Evolutionary conservation across 495 filamentous ascomycete species (phyloP).

Genomic region (Sordaria brevicollis): DNA sequence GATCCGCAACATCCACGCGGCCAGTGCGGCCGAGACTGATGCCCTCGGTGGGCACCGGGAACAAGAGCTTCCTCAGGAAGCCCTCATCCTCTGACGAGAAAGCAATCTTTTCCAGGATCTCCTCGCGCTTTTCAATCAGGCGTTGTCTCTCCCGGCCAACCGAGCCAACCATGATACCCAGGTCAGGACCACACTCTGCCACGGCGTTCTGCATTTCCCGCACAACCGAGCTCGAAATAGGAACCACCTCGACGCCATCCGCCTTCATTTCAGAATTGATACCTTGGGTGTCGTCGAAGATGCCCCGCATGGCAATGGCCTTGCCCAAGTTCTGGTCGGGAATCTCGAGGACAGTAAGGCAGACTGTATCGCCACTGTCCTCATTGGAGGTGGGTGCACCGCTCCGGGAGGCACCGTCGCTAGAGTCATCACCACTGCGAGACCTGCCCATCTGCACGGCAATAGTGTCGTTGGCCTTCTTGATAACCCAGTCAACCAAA

Average conservation of each 20-base stretch:
- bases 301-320: slow-evolving; percentile 71
- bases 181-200: slow-evolving; percentile 65
- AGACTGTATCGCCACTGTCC: slow-evolving; percentile 71
- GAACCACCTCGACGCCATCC: slow-evolving; percentile 66
- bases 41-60: slow-evolving; percentile 65
- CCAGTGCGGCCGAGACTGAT: slow-evolving; percentile 61
- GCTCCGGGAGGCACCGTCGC: slow-evolving; percentile 42
- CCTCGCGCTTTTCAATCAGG: slow-evolving; percentile 70
- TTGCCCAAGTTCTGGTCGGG: slow-evolving; percentile 72
- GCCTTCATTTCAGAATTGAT: slow-evolving; percentile 97
- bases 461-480: slow-evolving; percentile 84
- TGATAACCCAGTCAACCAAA: slow-evolving; percentile 87
- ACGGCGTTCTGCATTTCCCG: slow-evolving; percentile 79
- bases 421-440: slow-evolving; percentile 51
- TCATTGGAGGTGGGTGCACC: slow-evolving; percentile 50
- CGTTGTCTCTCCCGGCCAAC: slow-evolving; percentile 62
- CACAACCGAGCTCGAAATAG: slow-evolving; percentile 65
- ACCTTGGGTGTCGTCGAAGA: slow-evolving; percentile 85
- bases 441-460: slow-evolving; percentile 55
- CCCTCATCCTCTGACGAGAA: slow-evolving; percentile 71
- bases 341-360: slow-evolving; percentile 79
- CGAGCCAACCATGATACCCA: slow-evolving; percentile 62
- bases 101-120: slow-evolving; percentile 75
- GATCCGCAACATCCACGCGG: slow-evolving; percentile 60
- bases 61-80: slow-evolving; percentile 74